phyloP scores from a whole-genome alignment of 2,329 filamentous ascomycete genomes.

The Allantophomopsis cytisporea region DNA sequence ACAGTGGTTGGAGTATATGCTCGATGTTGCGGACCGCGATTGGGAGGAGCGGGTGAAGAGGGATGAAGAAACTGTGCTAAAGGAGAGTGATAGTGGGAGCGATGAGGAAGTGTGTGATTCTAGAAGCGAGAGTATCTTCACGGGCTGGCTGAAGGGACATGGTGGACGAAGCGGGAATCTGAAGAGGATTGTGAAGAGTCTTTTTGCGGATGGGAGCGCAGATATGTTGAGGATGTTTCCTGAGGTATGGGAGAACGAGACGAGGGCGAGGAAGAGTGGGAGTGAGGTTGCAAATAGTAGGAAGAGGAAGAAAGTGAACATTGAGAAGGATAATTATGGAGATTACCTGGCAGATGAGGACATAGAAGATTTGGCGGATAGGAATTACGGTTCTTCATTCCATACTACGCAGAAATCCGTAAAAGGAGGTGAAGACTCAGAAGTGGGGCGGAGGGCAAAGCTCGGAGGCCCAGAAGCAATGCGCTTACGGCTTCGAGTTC shows the following conservation, averaged over 20 bases:
- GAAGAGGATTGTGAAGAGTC: slow-evolving; percentile 45
- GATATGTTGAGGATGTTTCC: slow-evolving; percentile 39
- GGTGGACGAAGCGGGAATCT: background rate
- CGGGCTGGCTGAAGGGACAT: no score
- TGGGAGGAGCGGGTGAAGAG: slow-evolving; percentile 41
- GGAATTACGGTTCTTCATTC: slow-evolving; percentile 20
- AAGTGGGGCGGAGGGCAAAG: slow-evolving; percentile 1
- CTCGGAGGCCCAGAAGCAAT: slow-evolving; percentile 16
- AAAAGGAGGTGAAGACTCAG: background rate
- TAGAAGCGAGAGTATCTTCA: no score
- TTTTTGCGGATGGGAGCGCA: slow-evolving; percentile 52
- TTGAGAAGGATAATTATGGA: slow-evolving; percentile 45
- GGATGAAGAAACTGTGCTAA: slow-evolving; percentile 18
- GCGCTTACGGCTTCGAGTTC: slow-evolving; percentile 13
- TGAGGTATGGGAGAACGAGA: slow-evolving; percentile 58
- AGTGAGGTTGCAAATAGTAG: slow-evolving; percentile 34
- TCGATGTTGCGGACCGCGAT: slow-evolving; percentile 65
- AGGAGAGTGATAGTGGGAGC: no score
- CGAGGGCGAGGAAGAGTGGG: slow-evolving; percentile 27
- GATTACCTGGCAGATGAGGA: slow-evolving; percentile 29
- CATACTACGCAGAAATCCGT: slow-evolving; percentile 27
- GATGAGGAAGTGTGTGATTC: no score
- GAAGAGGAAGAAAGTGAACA: slow-evolving; percentile 30
- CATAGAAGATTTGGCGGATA: slow-evolving; percentile 36
- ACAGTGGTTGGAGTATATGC: slow-evolving; percentile 65